Base-by-base conservation (phyloP, 78 protist genomes). In the Dictyostelium intermedium region DNA sequence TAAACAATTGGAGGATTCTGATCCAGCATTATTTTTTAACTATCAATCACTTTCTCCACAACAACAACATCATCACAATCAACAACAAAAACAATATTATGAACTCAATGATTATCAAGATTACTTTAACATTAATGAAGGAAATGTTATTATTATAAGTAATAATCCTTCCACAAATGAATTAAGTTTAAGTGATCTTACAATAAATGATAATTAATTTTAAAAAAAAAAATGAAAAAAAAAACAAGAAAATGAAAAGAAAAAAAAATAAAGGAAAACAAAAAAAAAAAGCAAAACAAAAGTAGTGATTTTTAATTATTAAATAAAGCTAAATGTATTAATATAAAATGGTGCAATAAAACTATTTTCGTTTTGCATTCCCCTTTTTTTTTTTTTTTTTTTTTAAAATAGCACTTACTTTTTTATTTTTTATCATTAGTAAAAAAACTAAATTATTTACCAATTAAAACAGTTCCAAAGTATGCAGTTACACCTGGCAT, bases 401-500 rank as follows among this genome's bases (percentile, higher is more conserved):
- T 45, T 45, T 50, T 14, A 4, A 50, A 14, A 14, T 50, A 10
- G n/a, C n/a, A n/a, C n/a, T n/a, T n/a, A n/a, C n/a, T 50, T 50
- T 16, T 50, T 13, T 16, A 50, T 16, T 50, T 50, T 50, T 50
- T n/a, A n/a, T n/a, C n/a, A n/a, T n/a, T n/a, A n/a, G n/a, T n/a
- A n/a, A n/a, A n/a, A n/a, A n/a, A n/a, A n/a, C n/a, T n/a, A n/a
- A 2, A 14, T 50, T 50, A 10, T 50, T 85, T 43, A 23, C 79
- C 79, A 56, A 96, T 60, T 32, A 45, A 13, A 23, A 37, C 5
- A 0, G 91, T 18, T n/a, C 92, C 84, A 50, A n/a, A 27, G 13
- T 89, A 96, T 1, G 97, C 96, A 14, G 97, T 87, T 7, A 50
- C 32, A 25, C 96, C 96, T 5, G 97, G 69, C 89, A 96, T 83